These are phyloP conservation scores for Russula virescens DNA, from an alignment of 768 basidiomycete genomes.

Conservation along the genomic window DNA sequence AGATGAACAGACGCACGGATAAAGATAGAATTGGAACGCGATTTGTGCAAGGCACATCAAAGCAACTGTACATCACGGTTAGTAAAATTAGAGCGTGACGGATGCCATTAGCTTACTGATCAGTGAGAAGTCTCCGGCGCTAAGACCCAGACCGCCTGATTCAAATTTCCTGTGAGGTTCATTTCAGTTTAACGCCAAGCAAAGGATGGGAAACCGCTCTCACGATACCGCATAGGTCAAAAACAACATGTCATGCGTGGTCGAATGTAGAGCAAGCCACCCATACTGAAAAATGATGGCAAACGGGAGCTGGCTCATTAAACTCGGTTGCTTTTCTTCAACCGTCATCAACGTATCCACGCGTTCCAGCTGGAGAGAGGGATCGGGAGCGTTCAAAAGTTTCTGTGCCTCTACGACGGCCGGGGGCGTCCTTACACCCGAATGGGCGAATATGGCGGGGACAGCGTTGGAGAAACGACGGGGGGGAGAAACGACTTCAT, in stretches of 20 bases:
- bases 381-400: constrained; percentile 35
- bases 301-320: constrained; percentile 71
- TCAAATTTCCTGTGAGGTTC: constrained; percentile 55
- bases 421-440: constrained; percentile 73
- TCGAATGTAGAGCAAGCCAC: constrained; percentile 79
- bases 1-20: constrained; percentile 57
- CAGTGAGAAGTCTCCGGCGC: constrained; percentile 88
- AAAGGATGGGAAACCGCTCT: constrained; percentile 33
- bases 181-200: constrained; percentile 2
- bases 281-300: constrained; percentile 89
- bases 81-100: constrained; percentile 3
- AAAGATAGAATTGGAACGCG: constrained; percentile 84
- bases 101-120: constrained; percentile 51
- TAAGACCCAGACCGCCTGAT: constrained; percentile 85
- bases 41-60: constrained; percentile 94
- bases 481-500: constrained; percentile 34
- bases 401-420: constrained; percentile 72
- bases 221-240: constrained; percentile 87
- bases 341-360: constrained; percentile 36
- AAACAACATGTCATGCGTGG: constrained; percentile 88
- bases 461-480: constrained; percentile 54
- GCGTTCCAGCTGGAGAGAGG: constrained; percentile 36
- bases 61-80: constrained; percentile 52
- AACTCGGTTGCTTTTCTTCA: constrained; percentile 53
- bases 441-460: constrained; percentile 78